Percentiles rank a stretch among this genome's conserved stretches.
Evolutionary conservation across 805 yeast genomes (phyloP).

Genomic region (Ogataea thermomethanolica): DNA sequence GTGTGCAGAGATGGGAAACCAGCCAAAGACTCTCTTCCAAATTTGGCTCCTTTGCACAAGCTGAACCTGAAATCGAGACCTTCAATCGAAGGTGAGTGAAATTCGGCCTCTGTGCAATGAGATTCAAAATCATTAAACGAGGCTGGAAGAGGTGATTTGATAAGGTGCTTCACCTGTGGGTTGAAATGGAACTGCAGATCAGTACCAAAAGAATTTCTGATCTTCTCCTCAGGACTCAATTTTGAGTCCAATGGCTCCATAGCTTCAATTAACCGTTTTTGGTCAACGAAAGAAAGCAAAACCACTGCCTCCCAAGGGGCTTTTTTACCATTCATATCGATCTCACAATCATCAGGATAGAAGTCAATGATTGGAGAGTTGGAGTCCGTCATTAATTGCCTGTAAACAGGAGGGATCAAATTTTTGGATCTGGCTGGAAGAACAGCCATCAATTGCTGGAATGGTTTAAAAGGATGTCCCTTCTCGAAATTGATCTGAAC

Average conservation of each 20-base stretch:
- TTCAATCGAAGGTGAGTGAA: slow-evolving; percentile 47
- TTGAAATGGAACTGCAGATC: slow-evolving; percentile 68
- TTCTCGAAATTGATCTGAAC: slow-evolving; percentile 58
- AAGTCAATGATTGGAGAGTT: slow-evolving; percentile 85
- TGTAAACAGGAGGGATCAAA: slow-evolving; percentile 72
- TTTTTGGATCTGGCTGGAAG: slow-evolving; percentile 86
- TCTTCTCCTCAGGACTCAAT: slow-evolving; percentile 65
- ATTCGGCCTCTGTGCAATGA: slow-evolving; percentile 66
- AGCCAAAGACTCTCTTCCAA: slow-evolving; percentile 71
- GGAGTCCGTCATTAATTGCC: slow-evolving; percentile 81
- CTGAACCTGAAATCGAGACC: slow-evolving; percentile 46
- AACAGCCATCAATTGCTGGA: slow-evolving; percentile 96
- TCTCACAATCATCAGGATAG: slow-evolving; percentile 82
- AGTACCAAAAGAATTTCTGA: slow-evolving; percentile 71
- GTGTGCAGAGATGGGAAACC: slow-evolving; percentile 88
- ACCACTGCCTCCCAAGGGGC: slow-evolving; percentile 99
- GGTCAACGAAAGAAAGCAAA: slow-evolving; percentile 86
- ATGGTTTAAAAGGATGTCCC: slow-evolving; percentile 84
- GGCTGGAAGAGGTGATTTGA: slow-evolving; percentile 73
- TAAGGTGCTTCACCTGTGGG: slow-evolving; percentile 67
- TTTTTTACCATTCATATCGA: slow-evolving; percentile 91
- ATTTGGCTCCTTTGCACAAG: slow-evolving; percentile 59
- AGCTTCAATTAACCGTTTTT: slow-evolving; percentile 65
- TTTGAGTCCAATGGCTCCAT: slow-evolving; percentile 62
- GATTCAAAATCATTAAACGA: slow-evolving; percentile 76